Evolutionary conservation across 2,329 filamentous ascomycete species (phyloP), one percentile per base, ranked within the genome.

Genomic region (Claviceps capensis): DNA sequence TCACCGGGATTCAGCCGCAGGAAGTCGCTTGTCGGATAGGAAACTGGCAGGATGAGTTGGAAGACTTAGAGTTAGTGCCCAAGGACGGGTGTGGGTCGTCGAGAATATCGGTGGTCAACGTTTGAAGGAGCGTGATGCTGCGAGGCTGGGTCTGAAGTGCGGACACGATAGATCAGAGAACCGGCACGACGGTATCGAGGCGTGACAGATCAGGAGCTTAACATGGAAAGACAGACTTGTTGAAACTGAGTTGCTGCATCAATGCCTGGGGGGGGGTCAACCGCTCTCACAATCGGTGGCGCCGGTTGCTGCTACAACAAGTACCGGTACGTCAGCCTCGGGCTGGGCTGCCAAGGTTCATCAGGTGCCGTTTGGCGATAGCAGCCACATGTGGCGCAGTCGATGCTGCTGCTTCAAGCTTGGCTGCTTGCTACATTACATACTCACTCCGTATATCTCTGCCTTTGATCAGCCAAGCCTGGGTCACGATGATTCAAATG

Each of bases 141-240:
- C 37, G 16, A 38, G 37, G 3, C 16, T 17, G 19, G 47, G 8
- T 50, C 51, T 51, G 45, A 48, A 56, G 48, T 45, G 56, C 56
- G 51, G 53, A 34, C 44, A 9, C 11, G 44, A 13, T 43, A 22
- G 23, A 43, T 43, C 19, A 23, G 64, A 65, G 63, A 61, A 61
- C 57, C 62, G 58, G 56, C 60, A 59, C 48, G 58, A 59, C 61
- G 60, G 60, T 61, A 62, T 58, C 42, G 42, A 40, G 14, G 38
- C n/a, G 61, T 23, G 48, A 34, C 38, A n/a, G 38, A 61, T 62
- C 57, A 59, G 54, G 60, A 65, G 63, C 63, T 63, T 59, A 59
- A 65, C 55, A 51, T 59, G 55, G 58, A 55, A 57, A 61, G 60
- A 54, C 46, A 49, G 30, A 34, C 53, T 42, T 34, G 34, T 42